phyloP scores from a whole-genome alignment of 2,329 filamentous ascomycete genomes.

The Verticillium dahliae region DNA sequence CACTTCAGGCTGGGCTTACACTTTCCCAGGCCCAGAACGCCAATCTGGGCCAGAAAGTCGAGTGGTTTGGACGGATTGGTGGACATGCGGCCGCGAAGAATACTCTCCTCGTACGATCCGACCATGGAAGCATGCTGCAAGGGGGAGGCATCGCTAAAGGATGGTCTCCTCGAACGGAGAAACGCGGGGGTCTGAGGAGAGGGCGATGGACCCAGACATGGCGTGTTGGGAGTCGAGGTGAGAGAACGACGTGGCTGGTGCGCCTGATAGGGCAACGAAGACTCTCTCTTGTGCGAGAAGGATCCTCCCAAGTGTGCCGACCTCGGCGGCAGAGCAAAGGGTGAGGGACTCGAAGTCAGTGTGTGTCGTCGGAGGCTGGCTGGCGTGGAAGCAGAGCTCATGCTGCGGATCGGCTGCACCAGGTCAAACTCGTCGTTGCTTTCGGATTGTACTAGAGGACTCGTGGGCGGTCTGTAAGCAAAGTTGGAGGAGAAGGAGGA shows the following conservation, averaged over 20 bases:
- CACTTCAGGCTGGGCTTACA: constrained; percentile 82
- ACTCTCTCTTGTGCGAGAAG: constrained; percentile 48
- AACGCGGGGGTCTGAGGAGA: constrained; percentile 45
- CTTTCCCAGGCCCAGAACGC: constrained; percentile 81
- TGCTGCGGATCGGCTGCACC: constrained; percentile 43
- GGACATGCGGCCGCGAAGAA: constrained; percentile 91
- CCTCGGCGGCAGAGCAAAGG: constrained; percentile 30
- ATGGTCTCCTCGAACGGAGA: constrained; percentile 57
- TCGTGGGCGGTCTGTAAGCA: constrained; percentile 81
- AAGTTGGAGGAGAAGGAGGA: constrained; percentile 76
- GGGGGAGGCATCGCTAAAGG: constrained; percentile 65
- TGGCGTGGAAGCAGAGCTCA: constrained; percentile 35
- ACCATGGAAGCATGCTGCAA: constrained; percentile 92
- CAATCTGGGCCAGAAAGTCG: constrained; percentile 91
- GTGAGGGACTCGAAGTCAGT: constrained; percentile 51
- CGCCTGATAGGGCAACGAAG: constrained; percentile 61
- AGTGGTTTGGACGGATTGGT: constrained; percentile 89
- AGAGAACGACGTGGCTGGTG: constrained; percentile 74
- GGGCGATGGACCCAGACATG: constrained; percentile 33
- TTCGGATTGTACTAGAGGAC: constrained; percentile 81
- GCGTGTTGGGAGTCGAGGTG: constrained; percentile 45
- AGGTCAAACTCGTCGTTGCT: constrained; percentile 74
- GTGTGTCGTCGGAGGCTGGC: constrained; percentile 58
- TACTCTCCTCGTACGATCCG: constrained; percentile 95
- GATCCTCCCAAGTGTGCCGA: constrained; percentile 12